Evolutionary conservation across 495 filamentous ascomycete species (phyloP), one percentile per base, ranked within the genome.

Genomic region (Daldinia vernicosa): DNA sequence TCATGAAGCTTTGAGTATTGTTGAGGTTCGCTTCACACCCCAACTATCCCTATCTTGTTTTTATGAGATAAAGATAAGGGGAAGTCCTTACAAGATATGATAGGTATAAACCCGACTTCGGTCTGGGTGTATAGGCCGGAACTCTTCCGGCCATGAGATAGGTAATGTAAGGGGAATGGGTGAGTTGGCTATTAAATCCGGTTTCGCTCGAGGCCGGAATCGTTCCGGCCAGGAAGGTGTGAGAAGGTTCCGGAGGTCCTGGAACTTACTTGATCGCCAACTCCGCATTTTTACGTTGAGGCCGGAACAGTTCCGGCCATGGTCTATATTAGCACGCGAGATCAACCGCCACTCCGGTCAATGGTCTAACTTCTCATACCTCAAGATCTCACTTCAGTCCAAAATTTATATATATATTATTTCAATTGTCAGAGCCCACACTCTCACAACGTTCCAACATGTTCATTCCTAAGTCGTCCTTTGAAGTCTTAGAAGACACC

Each of bases 401-500:
- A 24, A 53, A 52, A 28, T 4, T 30, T 17, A 0, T 51, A 26
- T 24, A 6, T 45, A 37, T 6, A 8, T 24, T 47, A 47, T 24
- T 24, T 12, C 9, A 24, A 47, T 14, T 9, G 1, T 47, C 4
- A 1, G 12, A 24, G 19, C 14, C 43, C 8, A 22, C 8, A 1
- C 17, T 12, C 17, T 47, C 14, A 8, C 4, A 28, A 17, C 14
- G n/a, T n/a, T 19, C 0, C 55, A 72, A 55, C 5, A 77, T 77
- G 75, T 50, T 76, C 14, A 66, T 76, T 43, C 70, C 76, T 45
- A 59, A 71, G 43, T 65, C 79, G 32, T 56, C 72, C 66, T 83
- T 81, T 66, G 67, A 72, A 65, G 75, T 84, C 62, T 70, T 83
- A 12, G 71, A 78, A 32, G 78, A 81, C 72, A 79, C 80, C 52